Base-by-base conservation (phyloP, 257 asterid species). In the Nicotiana otophora region DNA sequence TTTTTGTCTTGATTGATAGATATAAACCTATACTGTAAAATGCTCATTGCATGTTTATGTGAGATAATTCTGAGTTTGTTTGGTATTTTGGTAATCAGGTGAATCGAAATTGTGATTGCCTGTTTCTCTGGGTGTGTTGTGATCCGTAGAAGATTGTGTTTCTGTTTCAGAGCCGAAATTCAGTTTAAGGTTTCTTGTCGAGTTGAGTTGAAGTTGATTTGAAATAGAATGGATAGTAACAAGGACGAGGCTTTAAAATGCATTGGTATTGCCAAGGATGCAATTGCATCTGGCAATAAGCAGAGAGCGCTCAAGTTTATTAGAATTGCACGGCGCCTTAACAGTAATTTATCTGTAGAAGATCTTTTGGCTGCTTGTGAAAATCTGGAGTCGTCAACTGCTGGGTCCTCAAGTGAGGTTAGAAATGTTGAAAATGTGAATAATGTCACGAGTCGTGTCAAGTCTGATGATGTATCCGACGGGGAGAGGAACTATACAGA, bases 401-500 rank as follows among this genome's bases (percentile, higher is more conserved):
- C 86, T 2, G 82, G 83, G 79, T 57, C 82, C 23, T 78, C 84
- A 10, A 80, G 53, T 20, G 81, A 76, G 33, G 88, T 64, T 67
- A 83, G 81, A 31, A 79, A 79, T 16, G 81, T 20, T 72, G 78
- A 72, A 46, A 72, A 46, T 74, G 28, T 0, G 46, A 51, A 48
- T 14, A 74, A 26, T 74, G 80, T 3, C 8, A 7, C 5, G 5
- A 48, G 62, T 15, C 42, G 16, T 74, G 80, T 26, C n/a, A 87
- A 83, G 81, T 65, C 53, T 46, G 84, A 86, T 60, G 88, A 66
- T 61, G 85, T 64, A 60, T 28, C 85, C 0, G 90, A 89, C 70
- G 97, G 87, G 83, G 98, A 90, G 63, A 88, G 91, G 90, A 89
- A 74, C 82, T 94, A 96, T 89, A 87, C 94, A 4, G 98, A 92